Evolutionary conservation across 2,329 filamentous ascomycete genomes (phyloP).

Genomic region (Epichloe sylvatica): DNA sequence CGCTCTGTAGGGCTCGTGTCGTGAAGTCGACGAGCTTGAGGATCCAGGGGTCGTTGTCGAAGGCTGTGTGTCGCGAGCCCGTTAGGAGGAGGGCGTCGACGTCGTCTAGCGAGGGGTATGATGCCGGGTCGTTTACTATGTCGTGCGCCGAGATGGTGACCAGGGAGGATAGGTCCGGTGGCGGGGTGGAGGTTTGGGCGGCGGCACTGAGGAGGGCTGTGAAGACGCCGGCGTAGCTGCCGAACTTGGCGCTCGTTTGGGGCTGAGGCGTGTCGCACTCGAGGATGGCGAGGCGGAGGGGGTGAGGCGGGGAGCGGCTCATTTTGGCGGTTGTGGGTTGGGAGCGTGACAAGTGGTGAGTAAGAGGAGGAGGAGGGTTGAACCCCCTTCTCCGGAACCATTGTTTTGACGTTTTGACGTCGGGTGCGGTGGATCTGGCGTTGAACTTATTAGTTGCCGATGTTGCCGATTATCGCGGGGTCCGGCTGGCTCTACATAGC

Average conservation of each 20-base stretch:
- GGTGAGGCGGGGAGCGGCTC: conserved; percentile 34
- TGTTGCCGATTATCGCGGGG: too few species aligned
- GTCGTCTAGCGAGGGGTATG: conserved; percentile 58
- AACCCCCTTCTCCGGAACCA: too few species aligned
- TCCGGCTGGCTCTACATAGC: too few species aligned
- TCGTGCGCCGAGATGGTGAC: conserved; percentile 54
- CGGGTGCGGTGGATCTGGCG: too few species aligned
- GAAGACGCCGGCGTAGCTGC: conserved; percentile 61
- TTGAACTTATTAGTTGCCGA: too few species aligned
- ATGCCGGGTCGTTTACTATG: conserved; percentile 48
- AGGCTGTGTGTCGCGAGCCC: conserved; percentile 48
- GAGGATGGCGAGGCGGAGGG: conserved; percentile 69
- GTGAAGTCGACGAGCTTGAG: conserved; percentile 27
- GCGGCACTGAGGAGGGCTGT: conserved; percentile 41
- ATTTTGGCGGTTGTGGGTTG: neutral
- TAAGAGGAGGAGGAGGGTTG: too few species aligned
- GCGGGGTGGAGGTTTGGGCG: conserved; percentile 31
- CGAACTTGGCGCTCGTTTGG: conserved; percentile 48
- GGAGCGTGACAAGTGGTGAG: too few species aligned
- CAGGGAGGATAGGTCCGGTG: conserved; percentile 26
- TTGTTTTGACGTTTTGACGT: too few species aligned
- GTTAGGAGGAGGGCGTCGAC: conserved; percentile 76
- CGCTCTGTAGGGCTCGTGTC: conserved; percentile 16
- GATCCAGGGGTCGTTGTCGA: conserved; percentile 31
- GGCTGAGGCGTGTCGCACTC: conserved; percentile 72